Base-by-base conservation (phyloP, 768 basidiomycete species). In the Imleria badia region DNA sequence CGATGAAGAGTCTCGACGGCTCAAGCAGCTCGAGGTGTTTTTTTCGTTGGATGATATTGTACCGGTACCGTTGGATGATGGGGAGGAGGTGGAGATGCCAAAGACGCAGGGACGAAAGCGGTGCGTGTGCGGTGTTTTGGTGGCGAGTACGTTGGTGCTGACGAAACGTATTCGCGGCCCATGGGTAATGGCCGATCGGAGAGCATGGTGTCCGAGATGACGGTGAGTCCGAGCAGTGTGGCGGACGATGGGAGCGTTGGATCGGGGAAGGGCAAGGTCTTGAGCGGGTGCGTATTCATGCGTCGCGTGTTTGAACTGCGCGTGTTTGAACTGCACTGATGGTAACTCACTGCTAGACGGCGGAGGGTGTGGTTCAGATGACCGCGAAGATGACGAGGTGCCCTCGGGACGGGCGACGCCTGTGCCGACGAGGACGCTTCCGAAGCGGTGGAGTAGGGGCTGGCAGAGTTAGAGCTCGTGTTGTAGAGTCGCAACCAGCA, bases 11-110 rank as follows among this genome's bases (percentile, higher is more conserved):
- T 85, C 82, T 54, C 74, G 86, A 54, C 76, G 86, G 51, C 75
- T 91, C 5, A 80, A 84, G 49, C 74, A 81, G 30, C 77, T 89
- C 29, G 78, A 82, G 38, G 78, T 81, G 1, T 62, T 89, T 23
- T 91, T 91, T 64, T 87, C 87, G 65, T 62, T 91, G 66, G 89
- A 91, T 58, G 81, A 84, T 11, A 80, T 91, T 40, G 77, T 87
- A 38, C 84, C 88, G 3, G n/a, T n/a, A n/a, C n/a, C n/a, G n/a
- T 70, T 83, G 38, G 85, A 83, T 17, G 85, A 85, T 8, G 81
- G 79, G 9, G 84, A 86, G 38, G 72, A n/a, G n/a, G n/a, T n/a
- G n/a, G n/a, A n/a, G n/a, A n/a, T n/a, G n/a, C n/a, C n/a, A n/a
- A n/a, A n/a, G 59, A 74, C 72, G 31, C 73, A 69, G 52, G 78